Base-by-base conservation (phyloP, 306 rosid genomes). In the Glycyrrhiza uralensis region DNA sequence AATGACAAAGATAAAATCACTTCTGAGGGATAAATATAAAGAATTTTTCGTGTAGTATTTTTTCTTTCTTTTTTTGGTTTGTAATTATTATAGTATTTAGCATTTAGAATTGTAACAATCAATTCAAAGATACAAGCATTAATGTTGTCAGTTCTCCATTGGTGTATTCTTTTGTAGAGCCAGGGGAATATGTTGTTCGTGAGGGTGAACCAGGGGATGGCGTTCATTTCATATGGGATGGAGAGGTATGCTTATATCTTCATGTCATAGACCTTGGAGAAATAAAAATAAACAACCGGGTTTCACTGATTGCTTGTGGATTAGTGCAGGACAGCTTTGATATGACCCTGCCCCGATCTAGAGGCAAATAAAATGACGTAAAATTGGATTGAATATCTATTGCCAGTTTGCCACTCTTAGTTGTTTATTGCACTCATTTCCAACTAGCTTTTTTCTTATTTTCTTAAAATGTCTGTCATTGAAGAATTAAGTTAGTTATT, bases 141-240 rank as follows among this genome's bases (percentile, higher is more conserved):
- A 8, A 11, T 58, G 18, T 51, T 74, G 72, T 47, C 14, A 49
- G 18, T 77, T 77, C 35, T 45, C 22, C n/a, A 46, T 68, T 58
- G 47, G 22, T 70, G 47, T 38, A 9, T 42, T 72, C 23, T 47
- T 49, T 22, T 84, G 80, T 73, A 94, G 98, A 85, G 66, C 60
- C 57, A 11, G 88, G 96, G 64, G 92, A 80, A 24, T 79, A 79
- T 78, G 84, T 91, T 77, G 95, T 81, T 42, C 95, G 87, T 10
- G 96, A 86, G 81, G 98, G 90, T 45, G 91, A 91, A 76, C 56
- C 65, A 2, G 95, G 90, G 8, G 92, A 82, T 71, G 97, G 95
- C 10, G 77, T 89, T 75, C 91, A 89, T 89, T 94, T 94, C 84
- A 76, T 94, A 44, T 84, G 86, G 95, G 91, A 89, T 59, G 97